phyloP scores from a whole-genome alignment of 192 early-diverging fungal genomes.

The Podila epigama region DNA sequence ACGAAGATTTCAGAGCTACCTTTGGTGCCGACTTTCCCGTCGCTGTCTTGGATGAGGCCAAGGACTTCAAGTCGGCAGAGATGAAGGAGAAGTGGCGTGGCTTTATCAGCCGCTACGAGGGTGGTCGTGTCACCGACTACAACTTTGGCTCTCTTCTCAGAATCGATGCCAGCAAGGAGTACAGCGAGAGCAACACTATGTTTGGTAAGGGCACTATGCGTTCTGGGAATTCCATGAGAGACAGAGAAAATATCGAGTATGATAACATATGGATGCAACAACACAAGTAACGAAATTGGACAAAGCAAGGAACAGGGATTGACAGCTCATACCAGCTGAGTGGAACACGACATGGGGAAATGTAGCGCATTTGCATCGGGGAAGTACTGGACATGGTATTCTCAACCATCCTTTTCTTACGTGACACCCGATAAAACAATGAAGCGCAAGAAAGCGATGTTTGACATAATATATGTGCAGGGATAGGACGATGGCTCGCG shows the following conservation, averaged over 20 bases:
- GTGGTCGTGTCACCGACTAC: constrained; percentile 80
- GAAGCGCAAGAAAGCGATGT: too few relatives aligned
- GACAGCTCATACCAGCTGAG: too few relatives aligned
- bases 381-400: too few relatives aligned
- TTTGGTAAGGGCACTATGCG: constrained; percentile 68
- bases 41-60: constrained; percentile 77
- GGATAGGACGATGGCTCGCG: too few relatives aligned
- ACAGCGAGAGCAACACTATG: constrained; percentile 87
- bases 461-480: too few relatives aligned
- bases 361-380: too few relatives aligned
- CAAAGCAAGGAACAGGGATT: background rate
- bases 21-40: constrained; percentile 73
- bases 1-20: constrained; percentile 73
- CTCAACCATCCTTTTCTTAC: too few relatives aligned
- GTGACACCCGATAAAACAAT: too few relatives aligned
- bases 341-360: too few relatives aligned
- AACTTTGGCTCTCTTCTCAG: constrained; percentile 95
- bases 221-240: too few relatives aligned
- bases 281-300: background rate
- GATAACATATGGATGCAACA: constrained; percentile 1
- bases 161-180: constrained; percentile 76
- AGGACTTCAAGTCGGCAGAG: constrained; percentile 80
- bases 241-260: background rate
- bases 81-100: constrained; percentile 90
- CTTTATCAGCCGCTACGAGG: constrained; percentile 89